Evolutionary conservation across 1,284 basidiomycete genomes (phyloP).

Genomic region (Cryptococcus sp.): DNA sequence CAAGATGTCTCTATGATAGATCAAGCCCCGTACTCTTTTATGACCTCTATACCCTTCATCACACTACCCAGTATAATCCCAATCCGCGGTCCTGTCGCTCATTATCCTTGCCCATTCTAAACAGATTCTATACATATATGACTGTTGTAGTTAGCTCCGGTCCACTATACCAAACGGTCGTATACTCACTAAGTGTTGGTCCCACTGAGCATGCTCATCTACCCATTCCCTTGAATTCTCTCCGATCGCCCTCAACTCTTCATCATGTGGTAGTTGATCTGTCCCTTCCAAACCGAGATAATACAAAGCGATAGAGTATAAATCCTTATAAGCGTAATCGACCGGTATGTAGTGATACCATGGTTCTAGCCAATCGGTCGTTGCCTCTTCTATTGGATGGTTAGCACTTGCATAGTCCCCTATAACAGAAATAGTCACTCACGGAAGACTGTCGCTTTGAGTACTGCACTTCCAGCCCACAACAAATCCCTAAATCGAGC

Average conservation of each 20-base stretch:
- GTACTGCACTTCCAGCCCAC: background rate
- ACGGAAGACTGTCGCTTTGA: slow-evolving; percentile 6
- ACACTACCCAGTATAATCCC: slow-evolving; percentile 2
- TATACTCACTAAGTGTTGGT: background rate
- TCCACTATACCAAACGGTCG: background rate
- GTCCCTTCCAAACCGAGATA: slow-evolving; percentile 1
- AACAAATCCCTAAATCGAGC: slow-evolving; percentile 2
- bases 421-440: background rate
- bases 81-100: background rate
- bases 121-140: slow-evolving; percentile 4
- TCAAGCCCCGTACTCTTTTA: no score
- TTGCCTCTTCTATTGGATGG: background rate
- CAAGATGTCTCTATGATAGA: no score
- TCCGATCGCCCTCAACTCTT: slow-evolving; percentile 1
- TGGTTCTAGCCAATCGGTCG: slow-evolving; percentile 5
- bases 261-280: slow-evolving; percentile 1
- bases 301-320: slow-evolving; percentile 7
- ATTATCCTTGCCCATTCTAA: slow-evolving; percentile 7
- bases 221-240: background rate
- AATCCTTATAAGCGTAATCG: slow-evolving; percentile 4
- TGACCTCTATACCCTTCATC: background rate
- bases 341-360: slow-evolving; percentile 10
- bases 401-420: background rate
- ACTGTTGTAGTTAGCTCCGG: background rate
- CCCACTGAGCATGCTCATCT: slow-evolving; percentile 1